Evolutionary conservation across 1,284 basidiomycete species (phyloP).

Genomic region (Ustilago shanxiensis): DNA sequence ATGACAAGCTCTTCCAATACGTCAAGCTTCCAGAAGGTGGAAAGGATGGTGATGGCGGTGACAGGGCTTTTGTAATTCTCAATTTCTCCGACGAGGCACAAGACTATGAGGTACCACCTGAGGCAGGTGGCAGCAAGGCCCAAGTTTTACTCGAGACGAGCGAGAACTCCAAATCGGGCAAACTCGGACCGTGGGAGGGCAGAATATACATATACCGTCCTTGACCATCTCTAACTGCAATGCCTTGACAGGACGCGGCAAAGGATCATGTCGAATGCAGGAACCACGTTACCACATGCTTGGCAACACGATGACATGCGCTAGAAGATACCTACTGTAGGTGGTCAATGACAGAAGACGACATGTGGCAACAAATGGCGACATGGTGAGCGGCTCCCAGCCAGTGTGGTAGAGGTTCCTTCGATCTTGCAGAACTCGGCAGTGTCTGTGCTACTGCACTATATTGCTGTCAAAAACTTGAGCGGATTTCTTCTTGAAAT

Average conservation of each 20-base stretch:
- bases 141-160: constrained; percentile 20
- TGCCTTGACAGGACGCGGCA: not conserved
- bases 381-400: not conserved
- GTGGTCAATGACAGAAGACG: not conserved
- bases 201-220: constrained; percentile 33
- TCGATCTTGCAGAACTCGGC: not conserved
- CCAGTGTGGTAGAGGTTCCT: too few relatives aligned
- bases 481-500: not conserved
- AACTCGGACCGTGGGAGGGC: constrained; percentile 32
- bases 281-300: not conserved
- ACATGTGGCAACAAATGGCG: constrained; percentile 11
- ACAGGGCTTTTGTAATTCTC: constrained; percentile 36
- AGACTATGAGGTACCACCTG: constrained; percentile 25
- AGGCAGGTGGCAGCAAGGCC: constrained; percentile 25
- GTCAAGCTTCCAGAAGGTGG: constrained; percentile 69
- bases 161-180: constrained; percentile 10
- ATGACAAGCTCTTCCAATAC: constrained; percentile 76
- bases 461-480: not conserved
- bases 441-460: not conserved
- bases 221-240: not conserved
- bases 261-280: constrained; percentile 1
- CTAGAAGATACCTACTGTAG: not conserved
- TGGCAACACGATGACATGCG: not conserved
- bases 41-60: constrained; percentile 66
- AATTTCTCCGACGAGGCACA: constrained; percentile 37